Evolutionary conservation across 2,329 filamentous ascomycete genomes (phyloP).

Genomic region (Fusarium marasasianum): DNA sequence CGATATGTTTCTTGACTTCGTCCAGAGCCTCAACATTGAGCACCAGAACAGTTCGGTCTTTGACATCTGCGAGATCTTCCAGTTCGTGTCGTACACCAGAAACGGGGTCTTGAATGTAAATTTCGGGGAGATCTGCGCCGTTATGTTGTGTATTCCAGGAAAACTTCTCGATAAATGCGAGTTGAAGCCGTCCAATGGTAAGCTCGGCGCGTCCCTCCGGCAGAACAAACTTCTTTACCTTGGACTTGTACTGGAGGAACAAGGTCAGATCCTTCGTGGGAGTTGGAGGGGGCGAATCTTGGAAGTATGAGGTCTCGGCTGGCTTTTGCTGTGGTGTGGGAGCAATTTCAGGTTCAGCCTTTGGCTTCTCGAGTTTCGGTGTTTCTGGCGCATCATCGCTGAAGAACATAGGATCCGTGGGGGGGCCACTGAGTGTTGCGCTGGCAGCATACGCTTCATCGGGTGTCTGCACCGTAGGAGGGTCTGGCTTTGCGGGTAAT

Average conservation of each 20-base stretch:
- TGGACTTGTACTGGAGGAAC: conserved; percentile 95
- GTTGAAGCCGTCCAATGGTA: conserved; percentile 85
- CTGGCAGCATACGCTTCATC: conserved; percentile 71
- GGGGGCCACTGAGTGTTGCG: conserved; percentile 68
- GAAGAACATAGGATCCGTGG: conserved; percentile 56
- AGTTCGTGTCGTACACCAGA: conserved; percentile 97
- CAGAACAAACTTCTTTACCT: conserved; percentile 95
- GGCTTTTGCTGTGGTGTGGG: conserved; percentile 55
- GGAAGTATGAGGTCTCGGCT: conserved; percentile 59
- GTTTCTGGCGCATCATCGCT: conserved; percentile 27
- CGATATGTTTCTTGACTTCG: conserved; percentile 95
- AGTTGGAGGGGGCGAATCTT: conserved; percentile 70
- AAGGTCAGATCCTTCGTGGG: conserved; percentile 88
- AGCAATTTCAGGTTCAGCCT: conserved; percentile 37
- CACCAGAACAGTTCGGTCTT: conserved; percentile 93
- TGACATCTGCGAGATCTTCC: conserved; percentile 91
- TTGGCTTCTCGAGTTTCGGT: conserved; percentile 30
- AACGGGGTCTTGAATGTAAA: conserved; percentile 95
- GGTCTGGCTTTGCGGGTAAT: conserved; percentile 36
- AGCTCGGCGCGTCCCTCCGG: conserved; percentile 85
- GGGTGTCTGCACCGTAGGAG: conserved; percentile 64
- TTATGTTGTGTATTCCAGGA: conserved; percentile 98
- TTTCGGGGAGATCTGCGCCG: conserved; percentile 91
- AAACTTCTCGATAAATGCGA: conserved; percentile 99
- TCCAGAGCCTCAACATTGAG: conserved; percentile 93